These are phyloP conservation scores for Ustilago nuda DNA, from an alignment of 1,284 basidiomycete genomes.

Conservation along the genomic window DNA sequence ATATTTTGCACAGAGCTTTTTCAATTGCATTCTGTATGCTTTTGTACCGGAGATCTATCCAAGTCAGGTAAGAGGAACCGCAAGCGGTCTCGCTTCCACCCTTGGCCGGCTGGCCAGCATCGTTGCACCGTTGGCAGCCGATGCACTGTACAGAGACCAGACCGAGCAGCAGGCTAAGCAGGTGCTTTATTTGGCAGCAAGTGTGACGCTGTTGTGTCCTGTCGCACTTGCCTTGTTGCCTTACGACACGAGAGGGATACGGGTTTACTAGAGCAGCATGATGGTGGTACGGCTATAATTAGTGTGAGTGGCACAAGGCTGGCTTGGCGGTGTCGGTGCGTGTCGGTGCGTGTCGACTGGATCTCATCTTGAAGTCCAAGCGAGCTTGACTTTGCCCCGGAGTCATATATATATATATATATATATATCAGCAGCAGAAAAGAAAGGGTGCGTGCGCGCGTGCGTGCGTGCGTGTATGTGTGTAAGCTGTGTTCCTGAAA, in stretches of 20 bases:
- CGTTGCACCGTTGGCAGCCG: slow-evolving; percentile 69
- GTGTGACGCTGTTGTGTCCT: slow-evolving; percentile 54
- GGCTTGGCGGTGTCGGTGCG: background rate
- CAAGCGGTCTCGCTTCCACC: slow-evolving; percentile 69
- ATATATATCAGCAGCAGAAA: no score
- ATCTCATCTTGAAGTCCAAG: no score
- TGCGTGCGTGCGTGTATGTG: background rate
- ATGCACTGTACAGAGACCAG: slow-evolving; percentile 76
- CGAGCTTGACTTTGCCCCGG: no score
- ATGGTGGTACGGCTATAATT: background rate
- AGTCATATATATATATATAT: no score
- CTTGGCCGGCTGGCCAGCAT: slow-evolving; percentile 69
- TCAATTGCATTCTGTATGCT: slow-evolving; percentile 71
- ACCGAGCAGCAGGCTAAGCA: slow-evolving; percentile 45
- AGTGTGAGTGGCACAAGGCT: no score
- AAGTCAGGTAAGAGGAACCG: slow-evolving; percentile 69
- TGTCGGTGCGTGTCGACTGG: background rate
- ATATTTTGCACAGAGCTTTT: slow-evolving; percentile 69
- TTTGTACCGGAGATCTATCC: slow-evolving; percentile 71
- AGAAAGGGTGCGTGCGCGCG: background rate
- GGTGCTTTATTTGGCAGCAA: slow-evolving; percentile 57
- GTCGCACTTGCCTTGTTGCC: slow-evolving; percentile 55
- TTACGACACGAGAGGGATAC: slow-evolving; percentile 55
- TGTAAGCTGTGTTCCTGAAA: slow-evolving; percentile 2
- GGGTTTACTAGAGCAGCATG: slow-evolving; percentile 29